Percentiles rank a stretch among this genome's conserved stretches.
Evolutionary conservation across 2,329 filamentous ascomycete genomes (phyloP).

Genomic region (Colletotrichum zoysiae): DNA sequence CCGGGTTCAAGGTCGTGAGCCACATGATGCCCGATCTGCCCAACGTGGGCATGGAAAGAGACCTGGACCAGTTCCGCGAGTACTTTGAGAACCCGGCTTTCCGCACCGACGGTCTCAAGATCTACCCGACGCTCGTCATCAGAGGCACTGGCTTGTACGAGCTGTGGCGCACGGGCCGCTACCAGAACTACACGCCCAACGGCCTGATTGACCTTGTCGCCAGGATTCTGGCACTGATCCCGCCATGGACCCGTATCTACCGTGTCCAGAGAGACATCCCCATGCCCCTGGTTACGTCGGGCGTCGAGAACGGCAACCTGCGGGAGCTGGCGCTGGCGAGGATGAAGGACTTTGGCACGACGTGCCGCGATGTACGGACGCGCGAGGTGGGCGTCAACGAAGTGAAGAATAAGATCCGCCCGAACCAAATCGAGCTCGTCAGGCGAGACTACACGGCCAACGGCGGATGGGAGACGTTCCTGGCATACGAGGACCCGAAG

Average conservation of each 20-base stretch:
- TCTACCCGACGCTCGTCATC: constrained; percentile 97
- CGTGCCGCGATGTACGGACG: constrained; percentile 95
- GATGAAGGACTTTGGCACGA: constrained; percentile 99
- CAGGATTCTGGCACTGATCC: constrained; percentile 93
- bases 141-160: constrained; percentile 97
- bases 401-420: constrained; percentile 98
- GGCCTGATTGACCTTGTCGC: constrained; percentile 95
- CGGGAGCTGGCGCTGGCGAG: constrained; percentile 93
- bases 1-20: constrained; percentile 98
- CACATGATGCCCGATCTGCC: constrained; percentile 99
- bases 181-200: constrained; percentile 99
- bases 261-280: constrained; percentile 98
- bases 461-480: constrained; percentile 97
- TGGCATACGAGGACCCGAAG: constrained; percentile 98
- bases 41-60: constrained; percentile 98
- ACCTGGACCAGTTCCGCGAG: constrained; percentile 95
- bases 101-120: constrained; percentile 95
- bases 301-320: constrained; percentile 97
- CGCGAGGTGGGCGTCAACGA: constrained; percentile 98
- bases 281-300: constrained; percentile 99
- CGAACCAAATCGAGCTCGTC: constrained; percentile 95
- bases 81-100: constrained; percentile 98
- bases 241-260: constrained; percentile 98
- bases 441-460: constrained; percentile 95
- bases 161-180: constrained; percentile 94